phyloP scores from a whole-genome alignment of 495 filamentous ascomycete species.

The Penicillium cosmopolitanum region DNA sequence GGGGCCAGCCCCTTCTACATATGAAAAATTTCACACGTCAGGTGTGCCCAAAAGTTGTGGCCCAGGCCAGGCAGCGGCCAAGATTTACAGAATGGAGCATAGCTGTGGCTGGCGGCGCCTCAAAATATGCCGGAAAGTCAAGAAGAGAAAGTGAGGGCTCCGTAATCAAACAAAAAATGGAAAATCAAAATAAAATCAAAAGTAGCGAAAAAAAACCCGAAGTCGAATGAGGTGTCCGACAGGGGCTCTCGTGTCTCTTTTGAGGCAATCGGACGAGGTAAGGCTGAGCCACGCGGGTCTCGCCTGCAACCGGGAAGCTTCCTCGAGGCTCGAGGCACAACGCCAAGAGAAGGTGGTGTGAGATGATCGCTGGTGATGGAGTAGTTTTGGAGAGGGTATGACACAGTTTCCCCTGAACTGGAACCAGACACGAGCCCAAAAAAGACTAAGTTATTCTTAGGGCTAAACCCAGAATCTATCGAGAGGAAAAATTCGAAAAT shows the following conservation, averaged over 20 bases:
- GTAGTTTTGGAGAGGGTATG: not conserved
- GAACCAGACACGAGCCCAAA: not conserved
- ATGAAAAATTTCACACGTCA: not conserved
- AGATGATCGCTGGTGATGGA: not conserved
- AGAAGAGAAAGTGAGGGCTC: not conserved
- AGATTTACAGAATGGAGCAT: conserved; percentile 7
- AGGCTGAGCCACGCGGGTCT: conserved; percentile 9
- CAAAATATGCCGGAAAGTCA: not conserved
- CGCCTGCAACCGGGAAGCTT: conserved; percentile 2
- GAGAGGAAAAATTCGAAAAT: not conserved
- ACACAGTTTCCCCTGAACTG: not conserved
- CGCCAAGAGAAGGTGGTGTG: conserved; percentile 4
- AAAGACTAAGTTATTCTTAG: not conserved
- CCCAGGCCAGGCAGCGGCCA: conserved; percentile 6
- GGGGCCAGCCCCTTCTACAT: not conserved
- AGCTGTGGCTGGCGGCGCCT: conserved; percentile 2
- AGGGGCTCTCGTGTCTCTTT: not conserved
- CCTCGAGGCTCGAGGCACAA: not conserved
- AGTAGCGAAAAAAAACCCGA: conserved; percentile 1
- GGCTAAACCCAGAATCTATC: not conserved
- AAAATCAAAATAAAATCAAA: not conserved
- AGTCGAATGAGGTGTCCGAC: not conserved
- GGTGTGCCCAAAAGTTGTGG: conserved; percentile 1
- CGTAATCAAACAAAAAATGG: not conserved
- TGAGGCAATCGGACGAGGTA: not conserved